phyloP scores from a whole-genome alignment of 192 early-diverging fungal genomes.

The Dimargaris cristalligena region DNA sequence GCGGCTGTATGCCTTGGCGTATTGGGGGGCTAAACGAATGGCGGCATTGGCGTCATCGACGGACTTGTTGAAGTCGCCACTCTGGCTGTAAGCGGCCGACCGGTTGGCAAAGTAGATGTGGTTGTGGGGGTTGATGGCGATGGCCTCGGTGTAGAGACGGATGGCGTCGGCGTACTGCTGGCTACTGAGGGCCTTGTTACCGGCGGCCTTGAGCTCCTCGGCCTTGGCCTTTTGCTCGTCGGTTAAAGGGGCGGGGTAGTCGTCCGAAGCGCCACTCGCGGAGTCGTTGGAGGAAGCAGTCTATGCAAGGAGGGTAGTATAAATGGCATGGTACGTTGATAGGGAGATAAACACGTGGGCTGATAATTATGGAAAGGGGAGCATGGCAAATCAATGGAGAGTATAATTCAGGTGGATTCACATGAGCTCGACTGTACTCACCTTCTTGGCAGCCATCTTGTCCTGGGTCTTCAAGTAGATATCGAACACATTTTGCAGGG shows the following conservation, averaged over 20 bases:
- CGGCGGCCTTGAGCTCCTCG: conserved; percentile 71
- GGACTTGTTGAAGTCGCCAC: conserved; percentile 68
- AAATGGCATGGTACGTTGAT: not conserved
- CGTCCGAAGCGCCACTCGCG: not conserved
- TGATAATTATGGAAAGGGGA: not conserved
- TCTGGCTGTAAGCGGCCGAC: conserved; percentile 90
- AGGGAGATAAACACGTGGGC: not conserved
- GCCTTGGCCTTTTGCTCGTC: conserved; percentile 63
- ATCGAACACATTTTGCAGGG: conserved; percentile 73
- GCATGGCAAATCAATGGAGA: not conserved
- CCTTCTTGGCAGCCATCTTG: conserved; percentile 24
- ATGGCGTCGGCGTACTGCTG: conserved; percentile 78
- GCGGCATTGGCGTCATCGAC: conserved; percentile 77
- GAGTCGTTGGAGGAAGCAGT: not conserved
- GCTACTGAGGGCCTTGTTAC: conserved; percentile 69
- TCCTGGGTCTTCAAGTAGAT: conserved; percentile 75
- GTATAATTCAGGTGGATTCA: not conserved
- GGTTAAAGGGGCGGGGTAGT: conserved; percentile 1
- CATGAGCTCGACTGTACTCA: not conserved
- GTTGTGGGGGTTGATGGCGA: conserved; percentile 59
- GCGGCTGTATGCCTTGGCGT: conserved; percentile 86
- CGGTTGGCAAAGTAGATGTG: conserved; percentile 97
- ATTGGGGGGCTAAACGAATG: conserved; percentile 67
- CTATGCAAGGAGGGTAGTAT: not conserved
- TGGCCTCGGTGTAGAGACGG: conserved; percentile 78